These are phyloP conservation scores for Terfezia claveryi DNA, from an alignment of 495 filamentous ascomycete species.

Conservation along the genomic window DNA sequence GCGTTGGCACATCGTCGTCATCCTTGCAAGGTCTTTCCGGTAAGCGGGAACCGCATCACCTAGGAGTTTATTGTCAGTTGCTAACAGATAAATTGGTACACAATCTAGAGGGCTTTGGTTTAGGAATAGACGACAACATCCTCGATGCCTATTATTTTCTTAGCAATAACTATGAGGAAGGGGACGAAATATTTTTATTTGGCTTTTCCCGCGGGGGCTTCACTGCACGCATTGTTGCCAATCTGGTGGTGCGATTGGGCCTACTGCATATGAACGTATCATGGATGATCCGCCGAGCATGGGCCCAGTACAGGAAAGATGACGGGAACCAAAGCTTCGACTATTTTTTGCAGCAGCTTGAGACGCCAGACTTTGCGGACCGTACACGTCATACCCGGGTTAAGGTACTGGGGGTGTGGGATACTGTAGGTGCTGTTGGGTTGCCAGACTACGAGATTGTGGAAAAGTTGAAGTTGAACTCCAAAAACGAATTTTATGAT, in stretches of 20 bases:
- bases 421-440: conserved; percentile 38
- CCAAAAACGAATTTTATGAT: conserved; percentile 7
- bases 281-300: conserved; percentile 4
- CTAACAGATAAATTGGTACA: not conserved
- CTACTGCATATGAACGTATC: conserved; percentile 1
- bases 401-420: conserved; percentile 34
- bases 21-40: conserved; percentile 24
- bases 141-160: conserved; percentile 45
- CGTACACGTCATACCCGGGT: conserved; percentile 19
- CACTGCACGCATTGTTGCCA: conserved; percentile 38
- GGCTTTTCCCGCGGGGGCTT: conserved; percentile 59
- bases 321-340: not conserved
- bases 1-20: conserved; percentile 23
- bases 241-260: conserved; percentile 31
- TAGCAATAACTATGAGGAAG: conserved; percentile 40
- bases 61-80: conserved; percentile 2
- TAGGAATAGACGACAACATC: conserved; percentile 28
- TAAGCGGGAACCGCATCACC: conserved; percentile 5
- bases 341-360: not conserved
- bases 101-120: conserved; percentile 2
- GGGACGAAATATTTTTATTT: conserved; percentile 47
- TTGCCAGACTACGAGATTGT: conserved; percentile 20
- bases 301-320: conserved; percentile 8
- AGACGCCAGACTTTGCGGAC: not conserved
- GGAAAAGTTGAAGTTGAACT: not conserved